Evolutionary conservation across 192 early-diverging fungal species (phyloP), one percentile per base, ranked within the genome.

Genomic region (Backusella tuberculispora): DNA sequence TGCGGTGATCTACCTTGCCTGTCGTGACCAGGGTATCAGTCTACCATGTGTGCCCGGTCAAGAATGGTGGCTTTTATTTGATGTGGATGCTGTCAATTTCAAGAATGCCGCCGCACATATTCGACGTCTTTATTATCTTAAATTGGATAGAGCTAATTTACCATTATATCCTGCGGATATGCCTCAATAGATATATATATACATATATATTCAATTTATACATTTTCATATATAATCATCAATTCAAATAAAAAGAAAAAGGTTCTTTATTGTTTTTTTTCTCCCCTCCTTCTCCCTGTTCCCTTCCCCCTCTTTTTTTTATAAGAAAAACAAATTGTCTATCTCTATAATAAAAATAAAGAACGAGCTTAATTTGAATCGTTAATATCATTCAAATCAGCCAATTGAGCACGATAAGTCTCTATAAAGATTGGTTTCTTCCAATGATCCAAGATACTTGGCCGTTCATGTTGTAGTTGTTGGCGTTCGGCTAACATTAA

Each of bases 1-100:
- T 69, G 94, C 93, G 14, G 92, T 89, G 0, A 95, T 99, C 41
- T 95, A 87, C 84, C 81, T 98, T 50, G 93, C 95, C 2, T 90
- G 93, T 38, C 80, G 91, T 34, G 85, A 88, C 40, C 85, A 81
- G 70, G 78, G 82, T 15, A 84, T 95, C 0, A 77, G 81, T 40
- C 82, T 99, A 48, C 96, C 97, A 6, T 29, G 26, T 29, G 17
- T 64, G 21, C 60, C 73, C 37, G 73, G 74, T 24, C 47, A 60
- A 63, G 72, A 83, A 69, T 80, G 75, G 76, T 80, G 79, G 79
- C 63, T 77, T 15, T 47, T 81, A 40, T 83, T 78, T 73, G 76
- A 71, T 69, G 68, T 69, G 15, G 24, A 72, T 41, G 21, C 46
- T 56, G 37, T 50, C 8, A 69, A 84, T 53, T 85, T 88, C 29